Percentiles rank a stretch among this genome's conserved stretches.
Conservation (phyloP, 2,329 filamentous ascomycete genomes). For the Cladophialophora chaetospira region DNA sequence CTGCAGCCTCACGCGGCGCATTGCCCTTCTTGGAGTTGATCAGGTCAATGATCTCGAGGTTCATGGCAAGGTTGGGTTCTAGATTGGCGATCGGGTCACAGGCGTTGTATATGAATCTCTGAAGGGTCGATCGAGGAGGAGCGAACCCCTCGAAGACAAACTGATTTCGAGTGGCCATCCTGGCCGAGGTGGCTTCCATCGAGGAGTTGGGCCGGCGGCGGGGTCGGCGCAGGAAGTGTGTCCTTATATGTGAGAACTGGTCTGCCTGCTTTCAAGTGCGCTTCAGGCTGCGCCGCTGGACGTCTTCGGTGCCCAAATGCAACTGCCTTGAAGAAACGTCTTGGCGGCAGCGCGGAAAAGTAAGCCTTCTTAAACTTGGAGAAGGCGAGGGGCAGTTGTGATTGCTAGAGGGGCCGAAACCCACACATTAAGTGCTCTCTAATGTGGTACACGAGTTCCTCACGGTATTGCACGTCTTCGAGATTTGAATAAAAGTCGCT, state of each 20-base stretch:
- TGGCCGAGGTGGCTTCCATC: slow-evolving; percentile 92
- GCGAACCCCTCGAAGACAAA: slow-evolving; percentile 86
- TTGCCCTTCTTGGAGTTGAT: slow-evolving; percentile 98
- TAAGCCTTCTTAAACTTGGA: background rate
- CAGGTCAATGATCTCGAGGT: slow-evolving; percentile 93
- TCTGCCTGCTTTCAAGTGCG: background rate
- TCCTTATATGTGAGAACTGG: too few species aligned
- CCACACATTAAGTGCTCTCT: background rate
- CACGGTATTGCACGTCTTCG: too few species aligned
- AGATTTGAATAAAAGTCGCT: background rate
- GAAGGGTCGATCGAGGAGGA: slow-evolving; percentile 79
- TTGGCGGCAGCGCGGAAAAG: background rate
- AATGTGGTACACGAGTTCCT: too few species aligned
- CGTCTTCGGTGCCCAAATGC: background rate
- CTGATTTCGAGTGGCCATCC: slow-evolving; percentile 92
- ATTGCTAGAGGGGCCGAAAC: background rate
- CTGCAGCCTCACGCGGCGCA: slow-evolving; percentile 89
- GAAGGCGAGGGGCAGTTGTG: background rate
- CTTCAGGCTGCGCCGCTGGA: background rate
- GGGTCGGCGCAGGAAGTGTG: too few species aligned
- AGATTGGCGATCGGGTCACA: slow-evolving; percentile 91
- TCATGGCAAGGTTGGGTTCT: slow-evolving; percentile 94
- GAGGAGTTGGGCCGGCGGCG: too few species aligned
- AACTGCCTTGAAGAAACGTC: background rate
- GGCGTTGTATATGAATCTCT: slow-evolving; percentile 93